Conservation (phyloP, 2,329 filamentous ascomycete genomes). For the Cordyceps tenuipes region DNA sequence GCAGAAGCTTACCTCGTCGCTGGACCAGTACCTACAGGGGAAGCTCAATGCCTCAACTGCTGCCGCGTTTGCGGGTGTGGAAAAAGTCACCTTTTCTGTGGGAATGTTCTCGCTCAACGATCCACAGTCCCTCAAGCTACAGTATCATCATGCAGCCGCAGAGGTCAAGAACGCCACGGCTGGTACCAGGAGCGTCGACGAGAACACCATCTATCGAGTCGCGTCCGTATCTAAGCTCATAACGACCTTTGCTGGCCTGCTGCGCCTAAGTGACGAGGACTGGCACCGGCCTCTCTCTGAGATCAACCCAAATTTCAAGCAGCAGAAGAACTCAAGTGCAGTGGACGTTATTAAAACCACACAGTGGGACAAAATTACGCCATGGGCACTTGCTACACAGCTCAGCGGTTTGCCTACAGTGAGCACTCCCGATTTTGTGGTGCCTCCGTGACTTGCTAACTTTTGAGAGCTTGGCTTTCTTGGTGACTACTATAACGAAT, state of each 20-base stretch:
- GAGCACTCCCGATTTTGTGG: background rate
- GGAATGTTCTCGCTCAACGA: constrained; percentile 7
- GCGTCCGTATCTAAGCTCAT: constrained; percentile 6
- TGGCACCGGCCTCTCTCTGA: constrained; percentile 3
- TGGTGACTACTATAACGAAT: background rate
- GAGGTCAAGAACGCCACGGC: background rate
- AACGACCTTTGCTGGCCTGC: background rate
- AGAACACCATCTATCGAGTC: constrained; percentile 6
- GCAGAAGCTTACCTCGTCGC: background rate
- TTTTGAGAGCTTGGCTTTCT: background rate
- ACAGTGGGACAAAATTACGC: constrained; percentile 8
- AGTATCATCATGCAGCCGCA: constrained; percentile 1
- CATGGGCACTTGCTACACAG: constrained; percentile 4
- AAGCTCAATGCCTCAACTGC: background rate
- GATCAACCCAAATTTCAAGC: background rate
- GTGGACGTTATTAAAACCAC: background rate
- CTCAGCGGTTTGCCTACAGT: constrained; percentile 8
- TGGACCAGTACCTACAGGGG: background rate
- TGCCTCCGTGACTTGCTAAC: background rate
- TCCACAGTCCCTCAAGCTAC: background rate
- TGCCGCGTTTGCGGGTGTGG: background rate
- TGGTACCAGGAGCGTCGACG: background rate
- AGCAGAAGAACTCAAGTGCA: background rate
- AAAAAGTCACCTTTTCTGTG: constrained; percentile 7
- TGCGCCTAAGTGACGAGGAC: background rate